A percentile compares a stretch with the other conserved stretches of the same genome.
Conservation (phyloP, 768 basidiomycete species). For the Baorangia bicolor region DNA sequence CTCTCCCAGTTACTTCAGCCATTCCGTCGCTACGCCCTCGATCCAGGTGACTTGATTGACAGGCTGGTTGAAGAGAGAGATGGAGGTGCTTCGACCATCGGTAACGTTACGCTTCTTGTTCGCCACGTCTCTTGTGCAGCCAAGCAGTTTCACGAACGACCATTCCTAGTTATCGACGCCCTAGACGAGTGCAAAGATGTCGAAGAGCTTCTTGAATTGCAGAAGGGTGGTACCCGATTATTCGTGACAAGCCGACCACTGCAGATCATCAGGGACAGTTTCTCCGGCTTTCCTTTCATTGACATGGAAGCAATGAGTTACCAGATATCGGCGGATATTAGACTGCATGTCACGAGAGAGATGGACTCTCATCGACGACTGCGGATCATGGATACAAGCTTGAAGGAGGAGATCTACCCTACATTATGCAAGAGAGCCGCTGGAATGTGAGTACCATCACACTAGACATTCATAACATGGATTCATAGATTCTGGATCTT, state of each 20-base stretch:
- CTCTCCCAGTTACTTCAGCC: neutral
- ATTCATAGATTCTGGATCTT: neutral
- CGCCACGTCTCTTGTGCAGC: neutral
- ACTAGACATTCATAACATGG: neutral
- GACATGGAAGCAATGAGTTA: neutral
- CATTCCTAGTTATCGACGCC: conserved; percentile 9
- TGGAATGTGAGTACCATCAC: conserved; percentile 4
- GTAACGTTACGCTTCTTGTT: neutral
- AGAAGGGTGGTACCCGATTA: neutral
- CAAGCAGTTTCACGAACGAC: neutral
- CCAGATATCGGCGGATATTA: neutral
- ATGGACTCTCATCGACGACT: conserved; percentile 5
- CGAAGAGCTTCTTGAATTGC: neutral
- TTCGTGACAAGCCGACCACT: conserved; percentile 8
- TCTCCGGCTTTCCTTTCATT: neutral
- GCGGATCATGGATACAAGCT: neutral
- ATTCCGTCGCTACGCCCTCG: neutral
- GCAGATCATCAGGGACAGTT: conserved; percentile 2
- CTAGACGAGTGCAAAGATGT: conserved; percentile 13
- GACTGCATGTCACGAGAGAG: neutral
- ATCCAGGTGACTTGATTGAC: neutral
- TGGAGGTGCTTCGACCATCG: neutral
- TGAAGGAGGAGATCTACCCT: conserved; percentile 6
- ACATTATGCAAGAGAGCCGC: neutral
- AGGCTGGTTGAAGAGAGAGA: neutral